Evolutionary conservation across 352 stramenopile genomes (phyloP).

Genomic region (Pythium coloratum): DNA sequence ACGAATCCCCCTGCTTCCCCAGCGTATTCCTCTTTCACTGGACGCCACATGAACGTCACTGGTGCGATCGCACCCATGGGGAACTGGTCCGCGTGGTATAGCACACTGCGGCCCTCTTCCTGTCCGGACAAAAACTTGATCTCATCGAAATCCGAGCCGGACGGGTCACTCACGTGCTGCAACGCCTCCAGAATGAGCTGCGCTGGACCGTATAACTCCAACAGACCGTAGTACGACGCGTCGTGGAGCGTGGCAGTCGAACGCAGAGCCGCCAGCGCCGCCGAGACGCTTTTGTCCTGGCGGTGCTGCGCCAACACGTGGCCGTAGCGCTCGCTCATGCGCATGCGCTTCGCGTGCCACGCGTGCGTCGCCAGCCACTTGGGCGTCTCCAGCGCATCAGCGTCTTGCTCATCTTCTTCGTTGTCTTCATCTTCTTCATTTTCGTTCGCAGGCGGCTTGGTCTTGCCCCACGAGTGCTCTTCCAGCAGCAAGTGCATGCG

Average conservation of each 20-base stretch:
- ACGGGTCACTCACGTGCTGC: conserved; percentile 64
- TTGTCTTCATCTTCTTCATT: background rate
- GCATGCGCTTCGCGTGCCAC: conserved; percentile 82
- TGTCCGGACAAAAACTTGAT: conserved; percentile 45
- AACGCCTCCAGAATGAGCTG: conserved; percentile 61
- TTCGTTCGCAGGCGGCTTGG: background rate
- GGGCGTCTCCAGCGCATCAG: background rate
- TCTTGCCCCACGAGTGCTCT: conserved; percentile 33
- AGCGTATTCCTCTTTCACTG: conserved; percentile 37
- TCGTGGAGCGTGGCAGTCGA: conserved; percentile 59
- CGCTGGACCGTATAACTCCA: conserved; percentile 64
- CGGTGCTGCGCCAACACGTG: conserved; percentile 45
- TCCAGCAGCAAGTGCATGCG: conserved; percentile 49
- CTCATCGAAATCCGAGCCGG: conserved; percentile 66
- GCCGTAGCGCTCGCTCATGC: conserved; percentile 54
- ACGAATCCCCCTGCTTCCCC: background rate
- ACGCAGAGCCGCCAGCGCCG: conserved; percentile 54
- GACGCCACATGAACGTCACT: conserved; percentile 77
- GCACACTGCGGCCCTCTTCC: conserved; percentile 49
- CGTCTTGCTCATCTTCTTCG: conserved; percentile 5
- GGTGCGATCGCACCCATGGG: conserved; percentile 63
- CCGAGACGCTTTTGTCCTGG: conserved; percentile 66
- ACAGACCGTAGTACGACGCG: conserved; percentile 58
- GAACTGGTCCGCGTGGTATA: conserved; percentile 60
- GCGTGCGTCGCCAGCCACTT: conserved; percentile 66